These are phyloP conservation scores for Colletotrichum noveboracense DNA, from an alignment of 2,329 filamentous ascomycete genomes.

Conservation along the genomic window DNA sequence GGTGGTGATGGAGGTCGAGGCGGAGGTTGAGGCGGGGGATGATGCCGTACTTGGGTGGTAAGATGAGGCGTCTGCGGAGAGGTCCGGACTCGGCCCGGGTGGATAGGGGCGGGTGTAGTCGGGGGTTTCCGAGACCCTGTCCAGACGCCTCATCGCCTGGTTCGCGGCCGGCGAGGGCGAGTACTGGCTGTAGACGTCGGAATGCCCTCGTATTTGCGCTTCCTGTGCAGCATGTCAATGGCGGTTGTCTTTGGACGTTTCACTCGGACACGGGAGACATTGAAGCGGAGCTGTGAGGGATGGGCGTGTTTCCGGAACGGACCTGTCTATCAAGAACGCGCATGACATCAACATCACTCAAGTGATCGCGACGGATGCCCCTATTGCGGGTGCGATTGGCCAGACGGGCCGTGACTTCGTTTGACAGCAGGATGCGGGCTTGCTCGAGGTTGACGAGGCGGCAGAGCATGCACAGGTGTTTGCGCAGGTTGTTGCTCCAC, in stretches of 20 bases:
- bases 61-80: not conserved
- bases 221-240: not conserved
- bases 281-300: too few relatives aligned
- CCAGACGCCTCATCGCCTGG: not conserved
- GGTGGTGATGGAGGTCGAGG: not conserved
- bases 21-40: not conserved
- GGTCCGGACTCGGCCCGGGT: not conserved
- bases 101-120: not conserved
- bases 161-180: not conserved
- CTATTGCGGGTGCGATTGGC: not conserved
- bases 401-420: not conserved
- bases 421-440: not conserved
- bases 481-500: not conserved
- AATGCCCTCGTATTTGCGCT: not conserved
- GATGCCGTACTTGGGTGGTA: not conserved
- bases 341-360: not conserved
- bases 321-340: not conserved
- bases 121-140: not conserved
- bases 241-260: not conserved
- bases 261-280: not conserved
- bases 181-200: not conserved
- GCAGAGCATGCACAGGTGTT: not conserved
- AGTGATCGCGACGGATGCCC: not conserved
- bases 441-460: not conserved
- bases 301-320: not conserved